Base-by-base conservation (phyloP, 1,284 basidiomycete species). In the Sparassis latifolia region DNA sequence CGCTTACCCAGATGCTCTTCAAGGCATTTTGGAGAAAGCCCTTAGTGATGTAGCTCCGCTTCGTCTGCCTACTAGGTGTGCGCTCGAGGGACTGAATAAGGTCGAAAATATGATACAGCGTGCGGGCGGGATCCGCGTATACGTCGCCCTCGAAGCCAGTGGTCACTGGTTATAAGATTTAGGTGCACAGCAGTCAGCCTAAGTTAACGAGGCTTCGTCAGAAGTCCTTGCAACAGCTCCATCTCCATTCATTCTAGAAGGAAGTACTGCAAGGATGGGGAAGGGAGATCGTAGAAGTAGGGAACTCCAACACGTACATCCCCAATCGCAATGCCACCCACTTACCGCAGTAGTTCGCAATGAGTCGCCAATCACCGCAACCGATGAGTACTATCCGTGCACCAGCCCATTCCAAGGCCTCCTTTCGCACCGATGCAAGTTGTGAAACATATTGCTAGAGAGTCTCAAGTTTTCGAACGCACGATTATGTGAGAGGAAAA, bases 281-380 rank as follows among this genome's bases (percentile, higher is more conserved):
- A 20, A 20, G 20, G 20, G 20, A 20, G 20, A 20, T 20, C 20
- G 20, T 20, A 20, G 20, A 20, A 20, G 20, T 20, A 20, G 20
- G 20, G 20, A 20, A 20, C 20, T 20, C 20, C 20, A 20, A 20
- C 20, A 20, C 20, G 20, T 20, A 20, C 20, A 20, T 20, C 20
- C 20, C 20, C 20, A 20, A 20, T 20, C 20, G 20, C 20, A 20
- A 20, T 20, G 20, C 20, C 20, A 20, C 20, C 20, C 20, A 42
- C 68, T 31, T 50, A 79, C 82, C 74, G 46, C 70, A 67, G 62
- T 86, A 86, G n/a, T 62, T 57, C 41, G 70, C 61, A 49, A 86
- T 80, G 6, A 77, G 66, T 29, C 73, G 58, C 71, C 75, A 80
- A 31, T 80, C 76, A 2, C 85, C 84, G 55, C 84, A 86, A 2